Conservation (phyloP, 2,329 filamentous ascomycete species). For the Aspergillus neotritici region DNA sequence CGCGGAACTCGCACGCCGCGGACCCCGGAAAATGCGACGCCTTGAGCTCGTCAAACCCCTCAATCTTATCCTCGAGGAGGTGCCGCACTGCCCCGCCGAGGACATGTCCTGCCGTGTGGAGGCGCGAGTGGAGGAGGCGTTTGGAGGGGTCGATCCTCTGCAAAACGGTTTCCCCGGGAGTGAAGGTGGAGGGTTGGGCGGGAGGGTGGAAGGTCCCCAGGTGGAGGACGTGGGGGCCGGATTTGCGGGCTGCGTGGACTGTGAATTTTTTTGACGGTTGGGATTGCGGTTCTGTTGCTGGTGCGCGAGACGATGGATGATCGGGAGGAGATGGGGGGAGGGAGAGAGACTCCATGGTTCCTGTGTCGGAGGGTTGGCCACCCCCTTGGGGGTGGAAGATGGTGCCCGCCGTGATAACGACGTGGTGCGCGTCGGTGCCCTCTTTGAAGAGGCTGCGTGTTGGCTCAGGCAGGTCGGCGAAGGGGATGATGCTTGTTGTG, state of each 20-base stretch:
- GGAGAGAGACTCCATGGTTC: slow-evolving; percentile 44
- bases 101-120: slow-evolving; percentile 70
- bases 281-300: too few relatives aligned
- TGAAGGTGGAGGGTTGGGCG: slow-evolving; percentile 29
- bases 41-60: slow-evolving; percentile 60
- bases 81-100: slow-evolving; percentile 62
- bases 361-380: slow-evolving; percentile 65
- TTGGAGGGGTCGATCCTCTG: slow-evolving; percentile 59
- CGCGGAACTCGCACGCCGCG: slow-evolving; percentile 63
- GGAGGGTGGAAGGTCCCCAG: slow-evolving; percentile 52
- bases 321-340: slow-evolving; percentile 13
- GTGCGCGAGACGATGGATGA: too few relatives aligned
- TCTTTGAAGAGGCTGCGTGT: slow-evolving; percentile 57
- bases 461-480: slow-evolving; percentile 46
- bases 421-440: slow-evolving; percentile 46
- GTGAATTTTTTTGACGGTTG: slow-evolving; percentile 42
- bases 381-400: slow-evolving; percentile 72
- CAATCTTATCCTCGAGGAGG: slow-evolving; percentile 49
- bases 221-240: slow-evolving; percentile 57
- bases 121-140: slow-evolving; percentile 58
- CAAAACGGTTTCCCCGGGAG: slow-evolving; percentile 41
- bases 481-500: slow-evolving; percentile 46
- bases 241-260: slow-evolving; percentile 52
- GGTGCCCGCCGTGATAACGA: slow-evolving; percentile 59
- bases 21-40: slow-evolving; percentile 66